Conservation (phyloP, 805 yeast species). For the Isabelozyma pseudorhagii region DNA sequence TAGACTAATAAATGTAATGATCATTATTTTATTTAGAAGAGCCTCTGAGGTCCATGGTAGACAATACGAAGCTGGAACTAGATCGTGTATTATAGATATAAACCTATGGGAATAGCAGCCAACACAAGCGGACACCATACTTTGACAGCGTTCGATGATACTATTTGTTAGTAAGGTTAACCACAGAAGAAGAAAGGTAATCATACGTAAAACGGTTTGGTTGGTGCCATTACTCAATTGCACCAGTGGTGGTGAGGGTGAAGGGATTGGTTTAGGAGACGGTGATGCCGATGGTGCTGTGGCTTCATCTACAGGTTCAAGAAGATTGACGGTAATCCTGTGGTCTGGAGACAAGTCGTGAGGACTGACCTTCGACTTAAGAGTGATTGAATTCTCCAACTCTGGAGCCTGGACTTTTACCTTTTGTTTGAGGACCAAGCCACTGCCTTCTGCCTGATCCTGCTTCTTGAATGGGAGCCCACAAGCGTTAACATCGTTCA, state of each 20-base stretch:
- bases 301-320: background rate
- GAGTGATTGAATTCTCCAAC: background rate
- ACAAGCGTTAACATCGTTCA: conserved; percentile 51
- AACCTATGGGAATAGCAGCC: background rate
- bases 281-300: background rate
- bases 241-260: background rate
- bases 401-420: background rate
- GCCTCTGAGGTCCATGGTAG: too few species aligned
- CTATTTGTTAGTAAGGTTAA: background rate
- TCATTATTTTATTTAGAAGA: too few species aligned
- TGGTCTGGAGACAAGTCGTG: background rate
- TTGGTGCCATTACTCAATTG: background rate
- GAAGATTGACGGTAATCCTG: background rate
- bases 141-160: background rate
- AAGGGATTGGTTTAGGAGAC: too few species aligned
- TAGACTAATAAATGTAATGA: background rate
- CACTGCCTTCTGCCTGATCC: conserved; percentile 14
- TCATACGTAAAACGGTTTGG: background rate
- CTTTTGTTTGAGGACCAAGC: background rate
- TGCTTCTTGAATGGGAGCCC: conserved; percentile 47
- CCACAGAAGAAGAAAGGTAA: background rate
- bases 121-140: background rate
- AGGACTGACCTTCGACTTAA: background rate
- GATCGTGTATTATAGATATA: background rate
- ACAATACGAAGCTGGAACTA: background rate